These are phyloP conservation scores for Aureobasidium sp. DNA, from an alignment of 2,329 filamentous ascomycete genomes.

Conservation along the genomic window DNA sequence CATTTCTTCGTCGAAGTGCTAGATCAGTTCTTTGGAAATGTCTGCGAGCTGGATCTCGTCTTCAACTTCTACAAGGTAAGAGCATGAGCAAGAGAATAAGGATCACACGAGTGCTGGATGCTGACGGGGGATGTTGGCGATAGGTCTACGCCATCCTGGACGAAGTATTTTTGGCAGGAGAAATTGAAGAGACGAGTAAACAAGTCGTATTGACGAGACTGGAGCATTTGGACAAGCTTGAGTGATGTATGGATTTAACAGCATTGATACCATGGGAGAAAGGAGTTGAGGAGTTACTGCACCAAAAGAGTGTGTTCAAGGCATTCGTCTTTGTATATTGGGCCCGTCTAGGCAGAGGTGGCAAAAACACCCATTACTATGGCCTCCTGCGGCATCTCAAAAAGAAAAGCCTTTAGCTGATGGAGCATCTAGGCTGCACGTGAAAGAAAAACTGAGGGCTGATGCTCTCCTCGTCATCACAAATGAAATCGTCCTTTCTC, in stretches of 20 bases:
- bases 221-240: constrained; percentile 93
- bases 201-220: constrained; percentile 90
- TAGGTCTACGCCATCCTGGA: constrained; percentile 96
- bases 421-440: background rate
- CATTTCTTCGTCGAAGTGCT: constrained; percentile 99
- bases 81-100: background rate
- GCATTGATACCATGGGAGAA: constrained; percentile 12
- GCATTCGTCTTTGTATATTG: background rate
- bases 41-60: constrained; percentile 90
- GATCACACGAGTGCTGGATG: background rate
- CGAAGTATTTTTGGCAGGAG: constrained; percentile 93
- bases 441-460: background rate
- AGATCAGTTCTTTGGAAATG: constrained; percentile 97
- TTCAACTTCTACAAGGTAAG: constrained; percentile 61
- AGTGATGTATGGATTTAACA: constrained; percentile 44
- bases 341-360: background rate
- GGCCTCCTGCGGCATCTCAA: background rate
- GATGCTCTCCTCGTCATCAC: background rate
- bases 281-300: background rate
- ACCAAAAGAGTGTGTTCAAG: background rate
- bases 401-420: background rate
- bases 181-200: constrained; percentile 98
- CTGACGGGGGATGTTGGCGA: constrained; percentile 33
- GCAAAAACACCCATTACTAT: background rate
- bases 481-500: background rate